Evolutionary conservation across 805 yeast genomes (phyloP), one percentile per base, ranked within the genome.

Genomic region (Saccharomycopsis guyanensis): DNA sequence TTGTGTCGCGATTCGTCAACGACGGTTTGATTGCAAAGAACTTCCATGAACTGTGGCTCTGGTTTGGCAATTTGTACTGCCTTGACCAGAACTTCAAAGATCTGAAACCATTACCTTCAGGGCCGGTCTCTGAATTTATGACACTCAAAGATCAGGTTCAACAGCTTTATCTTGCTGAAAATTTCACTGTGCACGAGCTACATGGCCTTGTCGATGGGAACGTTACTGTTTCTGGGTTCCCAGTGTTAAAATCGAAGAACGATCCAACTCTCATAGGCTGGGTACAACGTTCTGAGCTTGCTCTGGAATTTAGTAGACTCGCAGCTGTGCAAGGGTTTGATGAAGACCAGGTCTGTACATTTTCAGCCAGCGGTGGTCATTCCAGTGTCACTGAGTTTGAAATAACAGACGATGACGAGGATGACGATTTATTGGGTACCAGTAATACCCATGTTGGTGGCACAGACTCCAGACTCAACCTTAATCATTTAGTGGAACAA

Each of bases 1-100:
- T 87, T 69, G 70, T 80, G 6, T 76, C 89, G 40, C 80, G 84
- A 56, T 73, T 84, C 63, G 71, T 79, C n/a, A 81, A 77, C 53
- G 93, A 86, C 57, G 67, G 75, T 43, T 61, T 82, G 37, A 66
- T 73, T 18, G 71, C 69, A 42, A 70, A 70, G 35, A 82, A 85
- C 40, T 77, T 84, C 42, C 84, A 84, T 57, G 93, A 86, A 47
- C 57, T 62, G 36, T 75, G 80, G 80, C 65, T 75, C 31, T 56
- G 62, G 19, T 61, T 63, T 34, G 53, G 59, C 31, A 62, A 63
- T 6, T 68, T 42, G 18, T 38, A 29, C 15, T 38, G 38, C 8
- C 19, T 48, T 5, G 45, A 50, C 32, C 49, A 47, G n/a, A 40
- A 40, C 44, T 56, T 76, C 22, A 63, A 70, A 25, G 67, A 69